phyloP scores from a whole-genome alignment of 2,329 filamentous ascomycete genomes.

The Penicillium sclerotiorum region DNA sequence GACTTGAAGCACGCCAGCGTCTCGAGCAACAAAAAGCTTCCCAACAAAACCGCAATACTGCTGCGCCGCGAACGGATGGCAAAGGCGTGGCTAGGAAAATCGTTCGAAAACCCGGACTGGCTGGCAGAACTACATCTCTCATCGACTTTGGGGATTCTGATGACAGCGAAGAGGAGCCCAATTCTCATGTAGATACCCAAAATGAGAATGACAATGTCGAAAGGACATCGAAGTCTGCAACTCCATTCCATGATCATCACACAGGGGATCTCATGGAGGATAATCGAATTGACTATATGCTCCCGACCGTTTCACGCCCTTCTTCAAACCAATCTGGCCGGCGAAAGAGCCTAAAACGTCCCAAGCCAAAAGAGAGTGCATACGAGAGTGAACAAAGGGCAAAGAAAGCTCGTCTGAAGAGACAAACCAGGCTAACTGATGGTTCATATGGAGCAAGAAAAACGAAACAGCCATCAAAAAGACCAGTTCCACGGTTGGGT shows the following conservation, averaged over 20 bases:
- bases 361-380: constrained; percentile 17
- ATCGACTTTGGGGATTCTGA: constrained; percentile 36
- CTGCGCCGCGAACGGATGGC: constrained; percentile 24
- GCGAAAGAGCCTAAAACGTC: constrained; percentile 18
- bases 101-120: constrained; percentile 24
- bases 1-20: constrained; percentile 43
- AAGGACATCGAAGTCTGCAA: not conserved
- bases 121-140: constrained; percentile 19
- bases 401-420: constrained; percentile 31
- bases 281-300: constrained; percentile 47
- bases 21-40: constrained; percentile 23
- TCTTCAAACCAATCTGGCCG: constrained; percentile 10
- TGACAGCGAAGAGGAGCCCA: constrained; percentile 6
- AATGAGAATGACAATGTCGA: not conserved
- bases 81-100: constrained; percentile 41
- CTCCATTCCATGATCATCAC: constrained; percentile 22
- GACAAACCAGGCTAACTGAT: constrained; percentile 43
- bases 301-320: constrained; percentile 33
- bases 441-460: constrained; percentile 26
- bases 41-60: constrained; percentile 25
- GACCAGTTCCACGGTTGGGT: constrained; percentile 40
- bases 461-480: constrained; percentile 23
- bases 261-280: constrained; percentile 42
- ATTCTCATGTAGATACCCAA: not conserved
- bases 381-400: constrained; percentile 20